Conservation (phyloP, 2,329 filamentous ascomycete species). For the Talaromyces sp. region DNA sequence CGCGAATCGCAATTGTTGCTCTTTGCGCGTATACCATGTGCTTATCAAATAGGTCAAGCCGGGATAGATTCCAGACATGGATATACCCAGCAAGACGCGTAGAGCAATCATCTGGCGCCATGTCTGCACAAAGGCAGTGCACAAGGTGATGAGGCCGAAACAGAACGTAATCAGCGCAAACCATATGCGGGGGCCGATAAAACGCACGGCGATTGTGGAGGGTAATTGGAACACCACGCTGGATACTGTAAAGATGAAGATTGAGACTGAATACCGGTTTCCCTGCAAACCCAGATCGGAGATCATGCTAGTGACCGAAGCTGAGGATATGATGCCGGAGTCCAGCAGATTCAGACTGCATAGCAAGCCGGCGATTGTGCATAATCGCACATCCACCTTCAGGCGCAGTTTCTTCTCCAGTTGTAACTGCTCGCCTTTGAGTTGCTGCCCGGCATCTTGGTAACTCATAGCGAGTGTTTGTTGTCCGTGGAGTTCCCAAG, state of each 20-base stretch:
- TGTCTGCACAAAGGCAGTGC: conserved; percentile 61
- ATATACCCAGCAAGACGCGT: conserved; percentile 60
- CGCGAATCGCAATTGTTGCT: conserved; percentile 62
- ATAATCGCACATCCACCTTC: conserved; percentile 64
- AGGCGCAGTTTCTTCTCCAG: conserved; percentile 49
- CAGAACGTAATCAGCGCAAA: conserved; percentile 55
- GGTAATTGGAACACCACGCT: conserved; percentile 65
- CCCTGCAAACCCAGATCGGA: conserved; percentile 59
- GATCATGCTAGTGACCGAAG: conserved; percentile 64
- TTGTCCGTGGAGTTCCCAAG: no score
- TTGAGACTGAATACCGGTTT: conserved; percentile 62
- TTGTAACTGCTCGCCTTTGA: conserved; percentile 12
- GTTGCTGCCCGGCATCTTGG: conserved; percentile 18
- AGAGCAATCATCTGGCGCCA: conserved; percentile 67
- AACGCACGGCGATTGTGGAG: conserved; percentile 61
- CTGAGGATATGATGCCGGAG: conserved; percentile 63
- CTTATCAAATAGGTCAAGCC: conserved; percentile 45
- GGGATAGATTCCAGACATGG: conserved; percentile 49
- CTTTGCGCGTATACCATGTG: conserved; percentile 58
- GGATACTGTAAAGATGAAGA: conserved; percentile 68
- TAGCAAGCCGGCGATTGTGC: conserved; percentile 65
- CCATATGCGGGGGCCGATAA: conserved; percentile 59
- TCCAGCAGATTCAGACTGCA: conserved; percentile 66
- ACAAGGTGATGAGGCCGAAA: conserved; percentile 62
- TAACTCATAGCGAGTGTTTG: no score